A percentile compares a stretch with the other conserved stretches of the same genome.
These are phyloP conservation scores for Holtermanniella nyarrowii DNA, from an alignment of 768 basidiomycete species.

Conservation along the genomic window DNA sequence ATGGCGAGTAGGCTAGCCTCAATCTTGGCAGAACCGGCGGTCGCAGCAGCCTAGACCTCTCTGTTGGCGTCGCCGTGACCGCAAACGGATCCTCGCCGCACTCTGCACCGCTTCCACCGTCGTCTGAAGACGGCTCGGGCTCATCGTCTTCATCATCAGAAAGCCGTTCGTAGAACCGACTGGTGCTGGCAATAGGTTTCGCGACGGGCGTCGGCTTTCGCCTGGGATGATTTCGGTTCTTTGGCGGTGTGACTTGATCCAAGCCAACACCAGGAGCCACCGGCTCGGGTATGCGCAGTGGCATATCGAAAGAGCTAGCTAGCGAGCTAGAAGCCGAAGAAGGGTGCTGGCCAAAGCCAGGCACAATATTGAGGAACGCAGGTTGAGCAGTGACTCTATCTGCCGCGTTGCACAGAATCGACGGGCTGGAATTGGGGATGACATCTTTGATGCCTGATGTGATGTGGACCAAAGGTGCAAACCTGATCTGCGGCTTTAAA, in stretches of 20 bases:
- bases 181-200: not conserved
- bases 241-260: not conserved
- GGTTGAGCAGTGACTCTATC: not conserved
- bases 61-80: not conserved
- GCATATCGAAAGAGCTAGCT: not conserved
- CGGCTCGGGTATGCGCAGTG: not conserved
- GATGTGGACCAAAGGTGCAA: not conserved
- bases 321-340: not conserved
- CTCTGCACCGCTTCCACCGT: not conserved
- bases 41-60: not conserved
- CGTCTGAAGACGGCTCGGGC: not conserved
- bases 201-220: not conserved
- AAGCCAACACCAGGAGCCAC: not conserved
- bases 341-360: not conserved
- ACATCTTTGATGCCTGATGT: not conserved
- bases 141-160: not conserved
- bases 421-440: no score
- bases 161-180: not conserved
- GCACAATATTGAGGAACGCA: not conserved
- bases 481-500: not conserved
- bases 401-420: not conserved
- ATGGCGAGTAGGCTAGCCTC: not conserved
- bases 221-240: not conserved
- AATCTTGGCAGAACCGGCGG: not conserved
- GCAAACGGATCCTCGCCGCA: not conserved